Evolutionary conservation across 768 basidiomycete genomes (phyloP).

Genomic region (Austroboletus festivus): DNA sequence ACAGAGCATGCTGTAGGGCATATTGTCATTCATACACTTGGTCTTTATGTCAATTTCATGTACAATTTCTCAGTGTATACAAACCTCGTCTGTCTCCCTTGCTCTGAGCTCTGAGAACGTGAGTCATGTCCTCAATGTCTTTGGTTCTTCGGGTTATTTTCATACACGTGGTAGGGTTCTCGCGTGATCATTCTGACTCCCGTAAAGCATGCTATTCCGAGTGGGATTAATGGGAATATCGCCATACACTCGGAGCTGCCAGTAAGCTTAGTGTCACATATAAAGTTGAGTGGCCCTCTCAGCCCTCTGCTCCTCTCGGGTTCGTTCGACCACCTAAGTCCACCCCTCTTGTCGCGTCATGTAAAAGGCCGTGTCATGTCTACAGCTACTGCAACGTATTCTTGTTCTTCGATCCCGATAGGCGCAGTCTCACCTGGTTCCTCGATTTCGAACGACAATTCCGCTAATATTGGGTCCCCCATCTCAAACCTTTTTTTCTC

Average conservation of each 20-base stretch:
- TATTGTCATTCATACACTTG: neutral
- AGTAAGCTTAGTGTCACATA: slow-evolving; percentile 8
- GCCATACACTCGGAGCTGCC: neutral
- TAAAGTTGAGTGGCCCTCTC: slow-evolving; percentile 5
- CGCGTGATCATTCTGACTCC: slow-evolving; percentile 5
- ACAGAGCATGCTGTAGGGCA: neutral
- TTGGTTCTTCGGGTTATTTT: slow-evolving; percentile 14
- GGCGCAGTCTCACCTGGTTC: slow-evolving; percentile 1
- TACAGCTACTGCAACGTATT: slow-evolving; percentile 7
- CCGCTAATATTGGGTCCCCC: neutral
- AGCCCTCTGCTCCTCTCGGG: neutral
- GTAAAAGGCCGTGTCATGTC: slow-evolving; percentile 16
- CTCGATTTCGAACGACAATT: neutral
- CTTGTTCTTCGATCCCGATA: slow-evolving; percentile 2
- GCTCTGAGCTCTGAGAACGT: neutral
- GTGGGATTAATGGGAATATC: slow-evolving; percentile 9
- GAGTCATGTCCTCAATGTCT: neutral
- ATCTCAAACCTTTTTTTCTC: slow-evolving; percentile 26
- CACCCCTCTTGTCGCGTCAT: slow-evolving; percentile 7
- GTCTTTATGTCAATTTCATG: neutral
- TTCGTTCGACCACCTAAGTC: neutral
- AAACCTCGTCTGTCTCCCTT: neutral
- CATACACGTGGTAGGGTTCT: neutral
- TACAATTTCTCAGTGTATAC: slow-evolving; percentile 1
- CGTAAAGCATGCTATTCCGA: slow-evolving; percentile 1